These are phyloP conservation scores for Solanum virginianum DNA, from an alignment of 257 asterid species.

Conservation along the genomic window DNA sequence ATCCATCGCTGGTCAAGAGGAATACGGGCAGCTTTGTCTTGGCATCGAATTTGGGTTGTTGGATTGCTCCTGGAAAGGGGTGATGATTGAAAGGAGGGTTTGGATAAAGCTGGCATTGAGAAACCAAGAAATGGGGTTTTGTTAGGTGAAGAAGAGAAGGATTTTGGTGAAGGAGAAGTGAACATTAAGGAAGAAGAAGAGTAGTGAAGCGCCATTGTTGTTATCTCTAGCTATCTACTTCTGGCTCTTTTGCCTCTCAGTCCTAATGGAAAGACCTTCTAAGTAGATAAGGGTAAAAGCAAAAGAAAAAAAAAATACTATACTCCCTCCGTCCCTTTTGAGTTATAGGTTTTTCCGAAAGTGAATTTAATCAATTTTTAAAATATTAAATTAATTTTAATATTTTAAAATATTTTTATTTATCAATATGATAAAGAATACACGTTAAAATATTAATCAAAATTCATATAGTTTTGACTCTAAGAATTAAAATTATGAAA, in stretches of 20 bases:
- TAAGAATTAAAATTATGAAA: too few species aligned
- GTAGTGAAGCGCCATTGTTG: neutral
- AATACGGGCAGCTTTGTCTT: slow-evolving; percentile 28
- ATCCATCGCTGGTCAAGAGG: slow-evolving; percentile 78
- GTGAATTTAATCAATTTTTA: too few species aligned
- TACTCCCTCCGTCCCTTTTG: too few species aligned
- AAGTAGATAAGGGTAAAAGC: neutral
- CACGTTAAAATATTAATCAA: too few species aligned
- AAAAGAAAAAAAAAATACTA: too few species aligned
- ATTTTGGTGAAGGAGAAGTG: slow-evolving; percentile 9
- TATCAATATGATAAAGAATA: too few species aligned
- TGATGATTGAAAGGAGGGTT: slow-evolving; percentile 2
- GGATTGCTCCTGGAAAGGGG: neutral
- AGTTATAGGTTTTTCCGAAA: too few species aligned
- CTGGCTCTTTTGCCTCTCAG: neutral
- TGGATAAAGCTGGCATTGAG: slow-evolving; percentile 12
- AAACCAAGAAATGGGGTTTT: slow-evolving; percentile 58
- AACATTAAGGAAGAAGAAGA: neutral
- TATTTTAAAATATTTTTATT: too few species aligned
- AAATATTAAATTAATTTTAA: too few species aligned
- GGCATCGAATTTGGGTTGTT: slow-evolving; percentile 35
- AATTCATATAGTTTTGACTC: too few species aligned
- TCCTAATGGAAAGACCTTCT: neutral
- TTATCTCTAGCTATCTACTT: neutral
- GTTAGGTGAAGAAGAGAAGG: slow-evolving; percentile 12